Conservation (phyloP, 2,329 filamentous ascomycete species). For the Ophiostoma novo-ulmi region DNA sequence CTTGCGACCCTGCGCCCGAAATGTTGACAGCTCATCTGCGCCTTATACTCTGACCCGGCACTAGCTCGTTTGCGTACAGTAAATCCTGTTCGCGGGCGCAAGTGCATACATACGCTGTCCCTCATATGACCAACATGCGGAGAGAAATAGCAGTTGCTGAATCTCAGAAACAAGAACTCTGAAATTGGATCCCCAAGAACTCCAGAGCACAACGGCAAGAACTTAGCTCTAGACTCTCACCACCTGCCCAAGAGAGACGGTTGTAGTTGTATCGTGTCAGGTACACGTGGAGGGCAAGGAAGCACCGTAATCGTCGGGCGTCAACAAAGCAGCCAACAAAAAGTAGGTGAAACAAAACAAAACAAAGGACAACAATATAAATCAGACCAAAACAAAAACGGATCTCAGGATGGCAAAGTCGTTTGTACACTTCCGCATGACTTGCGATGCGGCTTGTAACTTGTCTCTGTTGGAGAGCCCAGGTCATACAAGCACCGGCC, state of each 20-base stretch:
- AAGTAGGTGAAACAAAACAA: neutral
- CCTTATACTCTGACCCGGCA: neutral
- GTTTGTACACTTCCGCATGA: slow-evolving; percentile 6
- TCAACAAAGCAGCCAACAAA: neutral
- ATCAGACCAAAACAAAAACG: neutral
- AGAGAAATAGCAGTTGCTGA: neutral
- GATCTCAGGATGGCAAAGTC: neutral
- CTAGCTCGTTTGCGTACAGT: neutral
- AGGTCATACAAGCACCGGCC: slow-evolving; percentile 18
- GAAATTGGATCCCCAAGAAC: neutral
- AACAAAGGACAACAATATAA: neutral
- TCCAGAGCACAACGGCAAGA: neutral
- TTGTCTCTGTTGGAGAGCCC: slow-evolving; percentile 4
- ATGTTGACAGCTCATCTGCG: neutral
- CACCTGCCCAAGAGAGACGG: neutral
- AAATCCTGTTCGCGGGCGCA: slow-evolving; percentile 17
- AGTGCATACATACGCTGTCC: slow-evolving; percentile 23
- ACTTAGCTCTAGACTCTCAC: neutral
- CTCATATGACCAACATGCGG: slow-evolving; percentile 24
- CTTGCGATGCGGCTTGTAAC: neutral
- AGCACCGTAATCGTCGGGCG: neutral
- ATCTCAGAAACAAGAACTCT: neutral
- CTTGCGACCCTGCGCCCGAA: neutral
- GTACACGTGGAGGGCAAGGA: neutral
- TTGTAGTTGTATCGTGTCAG: neutral